Conservation (phyloP, 2,329 filamentous ascomycete species). For the Beauveria asiatica region DNA sequence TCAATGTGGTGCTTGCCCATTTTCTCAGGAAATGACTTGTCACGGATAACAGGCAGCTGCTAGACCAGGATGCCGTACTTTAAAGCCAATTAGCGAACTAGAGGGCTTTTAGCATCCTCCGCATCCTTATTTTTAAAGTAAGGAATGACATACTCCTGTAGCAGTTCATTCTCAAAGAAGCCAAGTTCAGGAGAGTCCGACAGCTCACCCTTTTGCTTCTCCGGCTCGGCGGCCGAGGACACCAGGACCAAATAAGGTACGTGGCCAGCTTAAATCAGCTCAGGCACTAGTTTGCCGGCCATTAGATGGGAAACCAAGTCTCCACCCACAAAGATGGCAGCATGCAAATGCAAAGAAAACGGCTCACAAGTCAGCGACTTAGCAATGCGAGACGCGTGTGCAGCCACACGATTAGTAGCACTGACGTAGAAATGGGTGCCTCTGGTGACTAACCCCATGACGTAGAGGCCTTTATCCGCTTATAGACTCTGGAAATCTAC, state of each 20-base stretch:
- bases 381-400: slow-evolving; percentile 8
- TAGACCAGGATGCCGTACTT: slow-evolving; percentile 10
- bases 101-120: not conserved
- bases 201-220: not conserved
- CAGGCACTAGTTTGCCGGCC: slow-evolving; percentile 6
- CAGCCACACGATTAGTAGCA: slow-evolving; percentile 6
- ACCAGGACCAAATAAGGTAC: slow-evolving; percentile 4
- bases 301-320: slow-evolving; percentile 4
- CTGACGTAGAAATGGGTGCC: slow-evolving; percentile 12
- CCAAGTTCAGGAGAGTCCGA: not conserved
- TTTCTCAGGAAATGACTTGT: not conserved
- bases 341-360: not conserved
- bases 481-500: slow-evolving; percentile 7
- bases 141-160: slow-evolving; percentile 6
- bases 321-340: slow-evolving; percentile 1
- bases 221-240: not conserved
- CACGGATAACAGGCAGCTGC: not conserved
- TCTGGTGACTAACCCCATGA: slow-evolving; percentile 6
- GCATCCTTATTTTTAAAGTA: slow-evolving; percentile 4
- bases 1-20: slow-evolving; percentile 7
- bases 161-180: slow-evolving; percentile 5
- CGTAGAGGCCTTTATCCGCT: not conserved
- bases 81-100: not conserved
- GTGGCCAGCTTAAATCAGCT: slow-evolving; percentile 2
- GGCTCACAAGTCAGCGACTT: slow-evolving; percentile 1